Conservation (phyloP, 2,329 filamentous ascomycete genomes). For the Claviceps pusilla region DNA sequence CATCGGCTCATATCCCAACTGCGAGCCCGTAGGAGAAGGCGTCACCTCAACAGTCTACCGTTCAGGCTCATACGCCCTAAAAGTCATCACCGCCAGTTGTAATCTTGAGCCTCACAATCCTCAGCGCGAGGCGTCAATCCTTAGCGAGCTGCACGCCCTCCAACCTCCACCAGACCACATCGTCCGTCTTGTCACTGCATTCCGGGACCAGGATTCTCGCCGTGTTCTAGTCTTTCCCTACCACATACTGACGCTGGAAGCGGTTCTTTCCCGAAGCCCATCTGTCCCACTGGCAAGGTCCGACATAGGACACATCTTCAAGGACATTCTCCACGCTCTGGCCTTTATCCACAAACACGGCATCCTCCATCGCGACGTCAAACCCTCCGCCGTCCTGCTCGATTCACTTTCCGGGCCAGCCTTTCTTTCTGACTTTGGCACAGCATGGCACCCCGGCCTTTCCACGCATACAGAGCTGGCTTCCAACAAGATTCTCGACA, state of each 20-base stretch:
- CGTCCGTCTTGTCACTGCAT: constrained; percentile 57
- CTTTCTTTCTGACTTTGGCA: constrained; percentile 81
- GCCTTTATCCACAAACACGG: constrained; percentile 53
- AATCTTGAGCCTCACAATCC: constrained; percentile 73
- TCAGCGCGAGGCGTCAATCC: constrained; percentile 60
- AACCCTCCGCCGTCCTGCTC: constrained; percentile 78
- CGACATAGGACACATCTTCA: constrained; percentile 33
- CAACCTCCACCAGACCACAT: constrained; percentile 18
- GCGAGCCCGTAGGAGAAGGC: constrained; percentile 45
- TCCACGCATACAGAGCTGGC: constrained; percentile 49
- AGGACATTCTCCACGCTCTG: constrained; percentile 56
- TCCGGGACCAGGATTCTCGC: constrained; percentile 53
- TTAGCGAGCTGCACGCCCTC: constrained; percentile 39
- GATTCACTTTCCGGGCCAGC: constrained; percentile 53
- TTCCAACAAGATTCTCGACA: constrained; percentile 68
- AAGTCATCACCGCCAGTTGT: constrained; percentile 63
- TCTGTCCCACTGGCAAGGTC: constrained; percentile 13
- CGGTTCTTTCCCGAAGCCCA: constrained; percentile 4
- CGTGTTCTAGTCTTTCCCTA: constrained; percentile 79
- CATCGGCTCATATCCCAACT: constrained; percentile 40
- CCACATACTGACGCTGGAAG: constrained; percentile 53
- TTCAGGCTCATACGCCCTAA: constrained; percentile 52
- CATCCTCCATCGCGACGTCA: constrained; percentile 87
- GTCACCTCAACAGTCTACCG: constrained; percentile 75
- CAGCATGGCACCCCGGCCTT: constrained; percentile 59